Conservation (phyloP, 805 yeast species). For the Spathaspora hagerdaliae region DNA sequence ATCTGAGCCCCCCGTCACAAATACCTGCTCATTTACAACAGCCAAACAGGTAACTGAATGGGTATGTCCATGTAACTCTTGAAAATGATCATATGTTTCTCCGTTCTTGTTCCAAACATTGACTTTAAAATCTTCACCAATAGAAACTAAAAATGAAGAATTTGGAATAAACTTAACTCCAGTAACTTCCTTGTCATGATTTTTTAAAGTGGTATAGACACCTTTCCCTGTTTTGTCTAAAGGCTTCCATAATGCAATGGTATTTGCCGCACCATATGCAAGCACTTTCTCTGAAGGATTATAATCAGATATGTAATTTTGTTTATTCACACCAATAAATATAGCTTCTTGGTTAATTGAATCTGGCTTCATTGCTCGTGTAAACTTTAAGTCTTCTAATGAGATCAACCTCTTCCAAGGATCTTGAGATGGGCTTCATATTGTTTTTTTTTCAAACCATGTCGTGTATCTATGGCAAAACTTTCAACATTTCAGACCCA, state of each 20-base stretch:
- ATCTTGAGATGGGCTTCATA: not conserved
- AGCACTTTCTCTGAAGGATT: conserved; percentile 33
- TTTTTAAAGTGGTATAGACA: conserved; percentile 52
- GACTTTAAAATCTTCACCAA: conserved; percentile 63
- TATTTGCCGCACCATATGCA: conserved; percentile 70
- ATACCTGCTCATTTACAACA: conserved; percentile 30
- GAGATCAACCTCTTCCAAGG: not conserved
- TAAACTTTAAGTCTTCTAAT: not conserved
- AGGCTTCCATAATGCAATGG: conserved; percentile 71
- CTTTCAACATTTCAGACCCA: too few species aligned
- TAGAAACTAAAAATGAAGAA: conserved; percentile 48
- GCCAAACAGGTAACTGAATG: conserved; percentile 56
- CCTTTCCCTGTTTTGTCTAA: conserved; percentile 39
- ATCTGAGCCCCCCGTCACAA: conserved; percentile 62
- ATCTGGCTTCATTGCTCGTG: not conserved
- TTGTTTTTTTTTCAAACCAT: not conserved
- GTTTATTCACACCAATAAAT: conserved; percentile 71
- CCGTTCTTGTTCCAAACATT: conserved; percentile 50
- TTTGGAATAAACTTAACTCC: conserved; percentile 53
- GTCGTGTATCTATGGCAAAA: too few species aligned
- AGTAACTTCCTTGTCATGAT: conserved; percentile 61
- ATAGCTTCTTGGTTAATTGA: conserved; percentile 45
- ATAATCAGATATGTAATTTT: conserved; percentile 56
- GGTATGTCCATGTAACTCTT: conserved; percentile 35
- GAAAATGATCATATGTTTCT: conserved; percentile 22